Evolutionary conservation across 1,284 basidiomycete genomes (phyloP).

Genomic region (Puccinia coronata): DNA sequence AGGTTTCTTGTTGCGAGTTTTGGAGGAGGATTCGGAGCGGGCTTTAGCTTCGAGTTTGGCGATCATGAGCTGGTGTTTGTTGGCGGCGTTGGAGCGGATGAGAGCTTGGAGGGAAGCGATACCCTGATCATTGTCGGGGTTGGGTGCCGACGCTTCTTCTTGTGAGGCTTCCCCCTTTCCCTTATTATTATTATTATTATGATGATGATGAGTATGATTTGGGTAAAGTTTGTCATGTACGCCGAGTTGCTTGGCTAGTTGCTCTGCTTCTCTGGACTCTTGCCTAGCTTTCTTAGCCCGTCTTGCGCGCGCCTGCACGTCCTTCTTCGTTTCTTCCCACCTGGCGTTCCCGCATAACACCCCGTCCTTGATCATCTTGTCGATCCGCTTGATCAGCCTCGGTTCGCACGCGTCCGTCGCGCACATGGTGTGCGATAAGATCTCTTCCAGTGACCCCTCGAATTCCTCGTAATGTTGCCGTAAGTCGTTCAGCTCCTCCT

Average conservation of each 20-base stretch:
- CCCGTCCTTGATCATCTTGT: constrained; percentile 31
- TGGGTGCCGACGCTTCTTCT: neutral
- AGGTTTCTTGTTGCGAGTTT: neutral
- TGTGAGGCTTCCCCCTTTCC: neutral
- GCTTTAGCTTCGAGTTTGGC: constrained; percentile 43
- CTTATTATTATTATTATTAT: neutral
- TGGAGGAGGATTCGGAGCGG: neutral
- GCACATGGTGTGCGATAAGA: constrained; percentile 36
- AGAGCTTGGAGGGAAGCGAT: constrained; percentile 21
- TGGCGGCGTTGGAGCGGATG: constrained; percentile 12
- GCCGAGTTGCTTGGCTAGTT: constrained; percentile 32
- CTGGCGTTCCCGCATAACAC: neutral
- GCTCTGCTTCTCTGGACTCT: constrained; percentile 44
- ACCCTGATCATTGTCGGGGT: too few species aligned
- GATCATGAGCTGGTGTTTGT: constrained; percentile 27
- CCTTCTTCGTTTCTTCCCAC: constrained; percentile 23
- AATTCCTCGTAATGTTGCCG: constrained; percentile 19
- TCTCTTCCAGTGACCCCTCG: constrained; percentile 26
- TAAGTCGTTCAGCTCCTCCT: constrained; percentile 46
- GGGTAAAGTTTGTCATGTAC: constrained; percentile 29
- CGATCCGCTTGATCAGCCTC: constrained; percentile 36
- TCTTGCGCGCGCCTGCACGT: constrained; percentile 4
- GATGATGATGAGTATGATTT: neutral
- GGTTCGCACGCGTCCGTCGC: constrained; percentile 25
- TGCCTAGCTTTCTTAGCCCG: constrained; percentile 5